Base-by-base conservation (phyloP, 495 filamentous ascomycete species). In the Collariella sp. region DNA sequence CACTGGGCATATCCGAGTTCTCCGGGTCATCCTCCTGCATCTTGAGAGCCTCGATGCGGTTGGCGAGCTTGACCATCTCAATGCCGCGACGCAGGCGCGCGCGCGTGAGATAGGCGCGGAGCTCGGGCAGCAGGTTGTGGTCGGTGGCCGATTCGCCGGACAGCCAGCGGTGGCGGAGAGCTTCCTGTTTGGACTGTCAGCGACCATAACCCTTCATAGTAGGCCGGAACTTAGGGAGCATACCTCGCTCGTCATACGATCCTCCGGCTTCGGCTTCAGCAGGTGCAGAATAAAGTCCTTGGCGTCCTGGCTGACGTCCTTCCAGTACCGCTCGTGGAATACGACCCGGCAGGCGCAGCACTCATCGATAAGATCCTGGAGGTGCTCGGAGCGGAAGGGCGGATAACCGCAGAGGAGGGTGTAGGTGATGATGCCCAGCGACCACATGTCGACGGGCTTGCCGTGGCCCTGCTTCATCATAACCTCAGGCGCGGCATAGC, bases 381-480 rank as follows among this genome's bases (percentile, higher is more conserved):
- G 73, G 62, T 87, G 95, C 70, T 99, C 93, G 57, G 88, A 89
- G 51, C 93, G 85, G 83, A 97, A 99, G 26, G 93, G 93, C 11
- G 91, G 96, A 71, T 99, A 99, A 46, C 93, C 93, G 71, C 93
- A 99, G 38, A 99, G 87, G n/a, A 99, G 79, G 15, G 94, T 97
- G 73, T 99, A 99, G 26, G 94, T 97, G 65, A 99, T 97, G 59
- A 99, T 91, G 58, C 93, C 93, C 62, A 99, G 76, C 9, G 91
- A 96, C 93, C 93, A 99, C 88, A 99, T 94, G 65, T 99, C 93
- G 26, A 97, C 93, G n/a, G 93, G 87, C 68, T 97, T 97, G 63
- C 94, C 93, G 66, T 99, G 93, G 35, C 94, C 93, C 60, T 88
- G 81, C 76, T 96, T 96, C 45, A 96, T 76, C 93, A 99, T 99